phyloP scores from a whole-genome alignment of 805 yeast species.

The Kazachstania taianensis region DNA sequence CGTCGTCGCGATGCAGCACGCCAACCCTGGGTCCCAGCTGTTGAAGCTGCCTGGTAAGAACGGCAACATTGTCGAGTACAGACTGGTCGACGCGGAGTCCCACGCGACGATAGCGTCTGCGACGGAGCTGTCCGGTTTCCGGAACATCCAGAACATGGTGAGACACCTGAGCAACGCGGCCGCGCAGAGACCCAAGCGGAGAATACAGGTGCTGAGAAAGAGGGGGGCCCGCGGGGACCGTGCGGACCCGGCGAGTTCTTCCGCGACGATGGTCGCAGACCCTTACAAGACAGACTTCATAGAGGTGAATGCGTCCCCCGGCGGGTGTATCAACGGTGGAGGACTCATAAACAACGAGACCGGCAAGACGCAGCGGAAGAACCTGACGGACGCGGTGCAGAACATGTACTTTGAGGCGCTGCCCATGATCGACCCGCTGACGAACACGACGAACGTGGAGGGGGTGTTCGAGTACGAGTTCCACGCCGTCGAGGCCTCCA shows the following conservation, averaged over 20 bases:
- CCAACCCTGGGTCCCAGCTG: conserved; percentile 21
- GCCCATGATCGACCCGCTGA: conserved; percentile 9
- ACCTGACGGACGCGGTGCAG: conserved; percentile 12
- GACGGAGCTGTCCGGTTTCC: conserved; percentile 77
- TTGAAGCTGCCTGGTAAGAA: conserved; percentile 55
- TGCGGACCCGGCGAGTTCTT: background rate
- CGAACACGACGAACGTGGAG: conserved; percentile 1
- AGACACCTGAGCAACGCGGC: conserved; percentile 46
- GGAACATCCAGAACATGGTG: conserved; percentile 89
- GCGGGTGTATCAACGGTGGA: conserved; percentile 96
- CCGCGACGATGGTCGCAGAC: conserved; percentile 36
- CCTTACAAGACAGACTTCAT: conserved; percentile 67
- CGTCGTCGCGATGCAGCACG: conserved; percentile 33
- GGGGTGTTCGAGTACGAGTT: conserved; percentile 3
- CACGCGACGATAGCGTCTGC: conserved; percentile 40
- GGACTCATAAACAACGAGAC: conserved; percentile 60
- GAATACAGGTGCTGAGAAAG: conserved; percentile 23
- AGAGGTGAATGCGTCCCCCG: conserved; percentile 97
- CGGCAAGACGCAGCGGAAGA: conserved; percentile 9
- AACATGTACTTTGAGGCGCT: conserved; percentile 9
- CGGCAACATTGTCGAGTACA: conserved; percentile 61
- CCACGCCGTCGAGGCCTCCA: conserved; percentile 1
- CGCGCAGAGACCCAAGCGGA: conserved; percentile 9
- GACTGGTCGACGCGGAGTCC: conserved; percentile 35
- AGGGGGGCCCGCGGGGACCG: conserved; percentile 15